These are phyloP conservation scores for Kodamaea fungicola DNA, from an alignment of 1,139 yeast species.

Conservation along the genomic window DNA sequence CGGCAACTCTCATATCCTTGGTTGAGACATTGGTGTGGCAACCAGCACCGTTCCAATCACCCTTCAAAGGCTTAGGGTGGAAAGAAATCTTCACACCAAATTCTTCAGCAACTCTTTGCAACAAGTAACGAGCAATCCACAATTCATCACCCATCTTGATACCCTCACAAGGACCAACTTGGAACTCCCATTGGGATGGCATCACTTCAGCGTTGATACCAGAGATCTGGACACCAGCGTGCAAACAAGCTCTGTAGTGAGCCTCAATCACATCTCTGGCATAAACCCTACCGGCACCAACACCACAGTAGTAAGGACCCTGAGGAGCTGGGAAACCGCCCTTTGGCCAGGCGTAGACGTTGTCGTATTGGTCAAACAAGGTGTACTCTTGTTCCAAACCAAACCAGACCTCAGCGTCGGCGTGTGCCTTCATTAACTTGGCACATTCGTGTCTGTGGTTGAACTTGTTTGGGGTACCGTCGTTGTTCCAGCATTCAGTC, in stretches of 20 bases:
- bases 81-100: slow-evolving; percentile 97
- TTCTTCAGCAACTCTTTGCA: slow-evolving; percentile 96
- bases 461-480: slow-evolving; percentile 97
- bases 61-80: slow-evolving; percentile 98
- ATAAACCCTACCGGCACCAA: slow-evolving; percentile 96
- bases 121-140: slow-evolving; percentile 92
- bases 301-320: slow-evolving; percentile 99
- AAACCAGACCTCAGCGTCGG: slow-evolving; percentile 85
- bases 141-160: slow-evolving; percentile 95
- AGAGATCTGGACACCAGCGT: slow-evolving; percentile 83
- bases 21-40: slow-evolving; percentile 99
- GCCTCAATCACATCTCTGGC: slow-evolving; percentile 99
- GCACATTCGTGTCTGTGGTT: slow-evolving; percentile 98
- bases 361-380: slow-evolving; percentile 83
- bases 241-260: slow-evolving; percentile 96
- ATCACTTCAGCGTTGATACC: slow-evolving; percentile 99
- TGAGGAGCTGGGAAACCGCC: slow-evolving; percentile 99
- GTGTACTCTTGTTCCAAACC: slow-evolving; percentile 99
- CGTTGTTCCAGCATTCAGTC: slow-evolving; percentile 97
- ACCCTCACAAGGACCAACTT: slow-evolving; percentile 97
- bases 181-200: slow-evolving; percentile 99
- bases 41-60: slow-evolving; percentile 99
- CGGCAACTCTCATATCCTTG: slow-evolving; percentile 82
- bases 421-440: slow-evolving; percentile 92
- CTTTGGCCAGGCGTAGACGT: slow-evolving; percentile 98